Evolutionary conservation across 148 eudicot species (phyloP), one percentile per base, ranked within the genome.

Genomic region (Pharnaceum exiguum): DNA sequence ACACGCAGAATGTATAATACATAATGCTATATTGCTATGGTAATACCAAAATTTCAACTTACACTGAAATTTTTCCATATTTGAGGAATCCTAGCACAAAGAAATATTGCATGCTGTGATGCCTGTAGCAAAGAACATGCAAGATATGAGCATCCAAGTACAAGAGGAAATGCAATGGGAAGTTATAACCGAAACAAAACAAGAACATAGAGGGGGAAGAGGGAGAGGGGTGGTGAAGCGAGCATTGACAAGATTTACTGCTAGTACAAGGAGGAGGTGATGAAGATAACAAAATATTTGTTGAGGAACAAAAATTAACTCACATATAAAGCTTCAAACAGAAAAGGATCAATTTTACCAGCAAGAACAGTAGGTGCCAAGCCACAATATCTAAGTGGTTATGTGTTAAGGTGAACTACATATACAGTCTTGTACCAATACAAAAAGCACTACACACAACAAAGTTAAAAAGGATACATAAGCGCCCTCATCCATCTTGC

Each of bases 301-400:
- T 43, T 24, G 46, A 18, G 7, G 24, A 50, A 51, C 15, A 55
- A 15, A 19, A 46, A 39, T 32, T n/a, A 35, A 77, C 98, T 85
- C 72, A 88, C 98, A 81, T 85, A 88, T 45, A 93, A 77, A 72
- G 95, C 96, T 79, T 93, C 98, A 66, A 93, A 93, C 60, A 93
- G 89, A 66, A 88, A 11, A 10, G 96, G 96, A 72, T 88, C 95
- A 71, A 93, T 73, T 79, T 83, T 82, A 65, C 98, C 98, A 46
- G 96, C 95, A 63, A 93, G 69, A 46, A 93, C 68, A 18, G 83
- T 88, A 23, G 98, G 98, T 33, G 98, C 98, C 58, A 93, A 44
- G 39, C 72, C 98, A 78, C 88, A 93, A 58, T 81, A 93, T 88
- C 98, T 93, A 68, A 25, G 59, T 50, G 53, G 53, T 12, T 24